phyloP scores from a whole-genome alignment of 2,329 filamentous ascomycete species.

The Verticillium longisporum region DNA sequence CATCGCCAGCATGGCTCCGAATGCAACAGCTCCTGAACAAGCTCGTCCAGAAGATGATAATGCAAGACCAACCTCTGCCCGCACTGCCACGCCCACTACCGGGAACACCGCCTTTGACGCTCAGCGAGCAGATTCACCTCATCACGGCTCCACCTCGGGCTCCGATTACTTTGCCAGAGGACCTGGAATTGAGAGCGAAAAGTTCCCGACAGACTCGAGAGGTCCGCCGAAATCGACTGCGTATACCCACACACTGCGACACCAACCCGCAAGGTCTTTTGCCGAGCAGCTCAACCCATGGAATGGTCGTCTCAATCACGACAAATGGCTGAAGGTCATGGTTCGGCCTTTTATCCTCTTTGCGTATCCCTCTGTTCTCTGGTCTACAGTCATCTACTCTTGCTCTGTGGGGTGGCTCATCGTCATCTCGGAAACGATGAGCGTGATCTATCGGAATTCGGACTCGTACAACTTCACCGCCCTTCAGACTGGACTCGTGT shows the following conservation, averaged over 20 bases:
- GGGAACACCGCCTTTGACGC: not conserved
- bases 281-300: constrained; percentile 66
- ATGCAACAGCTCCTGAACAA: not conserved
- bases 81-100: not conserved
- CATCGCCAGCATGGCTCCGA: not conserved
- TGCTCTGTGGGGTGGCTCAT: constrained; percentile 94
- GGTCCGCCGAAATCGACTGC: constrained; percentile 27
- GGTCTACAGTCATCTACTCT: constrained; percentile 79
- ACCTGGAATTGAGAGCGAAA: constrained; percentile 34
- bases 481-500: constrained; percentile 77
- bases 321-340: constrained; percentile 74
- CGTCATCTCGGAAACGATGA: constrained; percentile 82
- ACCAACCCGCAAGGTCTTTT: constrained; percentile 64
- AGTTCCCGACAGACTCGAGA: constrained; percentile 23
- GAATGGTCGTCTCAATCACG: constrained; percentile 70
- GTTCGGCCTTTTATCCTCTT: constrained; percentile 79
- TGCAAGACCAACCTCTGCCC: not conserved
- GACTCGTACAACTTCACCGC: constrained; percentile 73
- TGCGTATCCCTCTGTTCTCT: constrained; percentile 81
- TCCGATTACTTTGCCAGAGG: constrained; percentile 17
- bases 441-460: constrained; percentile 66
- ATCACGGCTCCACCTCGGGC: not conserved
- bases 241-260: constrained; percentile 67
- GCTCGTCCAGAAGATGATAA: not conserved
- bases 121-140: not conserved